phyloP scores from a whole-genome alignment of 1,284 basidiomycete genomes.

The Pterulicium gracile region DNA sequence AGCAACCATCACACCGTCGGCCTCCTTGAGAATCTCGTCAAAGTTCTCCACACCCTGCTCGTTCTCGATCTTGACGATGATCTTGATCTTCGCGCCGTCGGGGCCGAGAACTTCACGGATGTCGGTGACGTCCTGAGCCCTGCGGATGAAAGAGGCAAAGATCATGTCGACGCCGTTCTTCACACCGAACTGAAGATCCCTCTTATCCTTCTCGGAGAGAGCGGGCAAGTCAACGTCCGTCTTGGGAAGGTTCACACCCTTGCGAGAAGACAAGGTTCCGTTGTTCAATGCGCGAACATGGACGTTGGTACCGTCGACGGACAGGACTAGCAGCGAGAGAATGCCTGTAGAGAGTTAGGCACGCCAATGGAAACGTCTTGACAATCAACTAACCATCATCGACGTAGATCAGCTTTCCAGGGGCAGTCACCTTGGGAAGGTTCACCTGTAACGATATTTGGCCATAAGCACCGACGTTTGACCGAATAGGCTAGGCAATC shows the following conservation, averaged over 20 bases:
- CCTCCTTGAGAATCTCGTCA: conserved; percentile 89
- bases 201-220: conserved; percentile 96
- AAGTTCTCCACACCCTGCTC: conserved; percentile 97
- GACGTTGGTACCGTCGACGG: conserved; percentile 73
- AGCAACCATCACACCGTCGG: conserved; percentile 97
- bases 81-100: conserved; percentile 89
- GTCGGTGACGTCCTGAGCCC: conserved; percentile 84
- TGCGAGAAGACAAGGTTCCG: conserved; percentile 89
- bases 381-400: conserved; percentile 84
- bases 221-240: conserved; percentile 97
- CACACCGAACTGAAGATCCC: conserved; percentile 91
- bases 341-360: conserved; percentile 48
- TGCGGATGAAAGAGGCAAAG: conserved; percentile 96
- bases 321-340: conserved; percentile 86
- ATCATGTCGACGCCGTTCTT: conserved; percentile 98
- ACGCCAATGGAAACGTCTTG: not conserved
- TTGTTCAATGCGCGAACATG: conserved; percentile 90
- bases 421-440: conserved; percentile 89
- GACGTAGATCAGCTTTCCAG: conserved; percentile 94
- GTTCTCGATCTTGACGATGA: conserved; percentile 98
- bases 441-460: conserved; percentile 48
- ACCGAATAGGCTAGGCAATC: conserved; percentile 11
- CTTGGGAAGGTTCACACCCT: conserved; percentile 99
- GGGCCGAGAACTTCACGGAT: conserved; percentile 87
- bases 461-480: conserved; percentile 7